A percentile compares a stretch with the other conserved stretches of the same genome.
Evolutionary conservation across 179 eudicot species (phyloP).

Genomic region (Sideroxylon spinosum): DNA sequence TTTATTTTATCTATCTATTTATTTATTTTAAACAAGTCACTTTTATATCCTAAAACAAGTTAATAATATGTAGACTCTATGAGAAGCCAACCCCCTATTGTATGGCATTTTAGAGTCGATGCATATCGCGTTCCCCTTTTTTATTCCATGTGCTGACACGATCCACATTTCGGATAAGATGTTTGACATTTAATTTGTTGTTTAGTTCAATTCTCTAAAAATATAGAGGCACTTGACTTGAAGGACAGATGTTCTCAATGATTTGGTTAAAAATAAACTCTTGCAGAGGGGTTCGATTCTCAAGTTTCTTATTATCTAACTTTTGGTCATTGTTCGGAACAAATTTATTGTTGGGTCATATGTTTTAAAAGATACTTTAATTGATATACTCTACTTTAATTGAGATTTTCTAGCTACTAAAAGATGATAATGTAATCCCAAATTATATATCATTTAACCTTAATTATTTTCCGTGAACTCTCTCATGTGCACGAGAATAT

Average conservation of each 20-base stretch:
- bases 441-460: background rate
- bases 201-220: background rate
- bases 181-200: background rate
- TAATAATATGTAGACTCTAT: background rate
- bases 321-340: background rate
- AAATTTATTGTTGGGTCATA: no score
- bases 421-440: background rate
- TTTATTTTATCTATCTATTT: no score
- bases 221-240: background rate
- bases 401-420: background rate
- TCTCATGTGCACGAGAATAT: background rate
- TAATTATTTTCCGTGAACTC: background rate
- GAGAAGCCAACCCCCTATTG: no score
- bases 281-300: conserved; percentile 5
- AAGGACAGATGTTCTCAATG: background rate
- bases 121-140: no score
- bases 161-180: no score
- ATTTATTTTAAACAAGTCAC: no score
- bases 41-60: no score
- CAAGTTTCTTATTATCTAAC: background rate
- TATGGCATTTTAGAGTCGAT: no score
- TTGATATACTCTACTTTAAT: background rate
- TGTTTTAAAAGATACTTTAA: no score
- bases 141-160: no score
- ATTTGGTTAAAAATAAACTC: background rate